phyloP scores from a whole-genome alignment of 176 grass and related monocot genomes.

The Juncus inflexus region DNA sequence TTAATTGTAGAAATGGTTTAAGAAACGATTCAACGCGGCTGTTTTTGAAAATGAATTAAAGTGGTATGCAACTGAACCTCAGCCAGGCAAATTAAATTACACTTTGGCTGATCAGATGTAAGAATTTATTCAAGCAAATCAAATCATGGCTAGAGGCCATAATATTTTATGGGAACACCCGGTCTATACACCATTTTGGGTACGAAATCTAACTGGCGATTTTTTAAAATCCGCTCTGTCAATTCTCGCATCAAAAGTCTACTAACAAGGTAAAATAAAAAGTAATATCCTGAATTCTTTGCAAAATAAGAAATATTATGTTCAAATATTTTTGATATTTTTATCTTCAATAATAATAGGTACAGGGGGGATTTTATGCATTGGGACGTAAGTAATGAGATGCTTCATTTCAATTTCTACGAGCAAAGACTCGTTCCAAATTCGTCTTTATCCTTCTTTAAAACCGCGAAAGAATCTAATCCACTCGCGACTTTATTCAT shows the following conservation, averaged over 20 bases:
- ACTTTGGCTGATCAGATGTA: slow-evolving; percentile 46
- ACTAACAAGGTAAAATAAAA: slow-evolving; percentile 28
- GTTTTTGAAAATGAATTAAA: slow-evolving; percentile 97
- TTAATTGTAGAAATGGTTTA: slow-evolving; percentile 65
- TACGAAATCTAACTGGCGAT: slow-evolving; percentile 55
- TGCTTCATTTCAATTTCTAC: slow-evolving; percentile 94
- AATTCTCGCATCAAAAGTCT: slow-evolving; percentile 58
- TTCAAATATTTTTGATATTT: background rate
- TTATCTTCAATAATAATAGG: slow-evolving; percentile 13
- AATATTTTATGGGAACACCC: slow-evolving; percentile 99
- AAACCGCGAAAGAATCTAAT: slow-evolving; percentile 49
- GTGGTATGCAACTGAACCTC: slow-evolving; percentile 87
- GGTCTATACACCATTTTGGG: slow-evolving; percentile 58
- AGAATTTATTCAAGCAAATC: slow-evolving; percentile 46
- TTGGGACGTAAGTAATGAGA: slow-evolving; percentile 97
- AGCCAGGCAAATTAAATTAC: slow-evolving; percentile 59
- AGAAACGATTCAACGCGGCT: slow-evolving; percentile 58
- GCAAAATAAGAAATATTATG: background rate
- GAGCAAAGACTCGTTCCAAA: slow-evolving; percentile 63
- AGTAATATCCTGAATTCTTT: no score
- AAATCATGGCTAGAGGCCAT: slow-evolving; percentile 67
- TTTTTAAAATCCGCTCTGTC: slow-evolving; percentile 53
- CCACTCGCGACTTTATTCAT: slow-evolving; percentile 88
- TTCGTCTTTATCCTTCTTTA: slow-evolving; percentile 65
- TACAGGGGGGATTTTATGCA: slow-evolving; percentile 90